Base-by-base conservation (phyloP, 495 filamentous ascomycete species). In the Aspergillus funiculosus region DNA sequence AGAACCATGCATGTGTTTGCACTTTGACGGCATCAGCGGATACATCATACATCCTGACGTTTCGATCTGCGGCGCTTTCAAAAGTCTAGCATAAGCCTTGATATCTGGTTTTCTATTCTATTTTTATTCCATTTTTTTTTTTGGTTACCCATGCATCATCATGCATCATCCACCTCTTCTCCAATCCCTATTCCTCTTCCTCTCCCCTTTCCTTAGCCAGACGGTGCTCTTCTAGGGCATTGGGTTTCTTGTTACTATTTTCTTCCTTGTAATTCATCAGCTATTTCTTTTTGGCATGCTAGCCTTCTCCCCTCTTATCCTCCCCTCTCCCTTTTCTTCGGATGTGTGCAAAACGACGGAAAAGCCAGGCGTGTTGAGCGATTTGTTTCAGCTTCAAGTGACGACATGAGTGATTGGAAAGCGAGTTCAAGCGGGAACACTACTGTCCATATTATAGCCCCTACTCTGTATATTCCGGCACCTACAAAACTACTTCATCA, bases 401-500 rank as follows among this genome's bases (percentile, higher is more conserved):
- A 50, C 47, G 51, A 54, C 43, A 39, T 48, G 39, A 53, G 46
- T 29, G 46, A 37, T 46, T 54, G 46, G 51, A 46, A 39, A 34
- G 17, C 18, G 30, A 27, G 24, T 29, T 38, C 32, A n/a, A 29
- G 14, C 25, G 15, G 31, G 10, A 24, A 31, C 18, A 26, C 19
- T n/a, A 40, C n/a, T n/a, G n/a, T n/a, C n/a, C n/a, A n/a, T n/a
- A n/a, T n/a, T n/a, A n/a, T n/a, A n/a, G n/a, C n/a, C n/a, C n/a
- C n/a, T n/a, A n/a, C n/a, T n/a, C n/a, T n/a, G n/a, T n/a, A n/a
- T n/a, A n/a, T n/a, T n/a, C n/a, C n/a, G n/a, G n/a, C n/a, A n/a
- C n/a, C n/a, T n/a, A n/a, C n/a, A n/a, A n/a, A n/a, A n/a, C n/a
- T n/a, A n/a, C n/a, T n/a, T n/a, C n/a, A n/a, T n/a, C n/a, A n/a